Base-by-base conservation (phyloP, 2,329 filamentous ascomycete species). In the Verticillium dahliae region DNA sequence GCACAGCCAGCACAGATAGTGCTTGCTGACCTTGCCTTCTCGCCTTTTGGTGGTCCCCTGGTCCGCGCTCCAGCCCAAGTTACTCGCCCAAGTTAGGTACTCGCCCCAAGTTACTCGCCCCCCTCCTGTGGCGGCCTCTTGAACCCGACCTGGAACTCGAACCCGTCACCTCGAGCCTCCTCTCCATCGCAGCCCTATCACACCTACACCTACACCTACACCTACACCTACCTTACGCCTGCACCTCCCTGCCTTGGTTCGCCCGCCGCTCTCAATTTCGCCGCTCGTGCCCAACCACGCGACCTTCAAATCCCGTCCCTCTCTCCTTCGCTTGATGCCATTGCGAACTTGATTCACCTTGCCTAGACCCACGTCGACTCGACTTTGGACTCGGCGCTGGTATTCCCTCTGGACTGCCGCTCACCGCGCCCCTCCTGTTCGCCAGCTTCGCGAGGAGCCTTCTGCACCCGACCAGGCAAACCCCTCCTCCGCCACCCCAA, bases 171-270 rank as follows among this genome's bases (percentile, higher is more conserved):
- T 65, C 62, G 45, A 62, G 63, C 58, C 58, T 62, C 54, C 61
- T 58, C 67, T 5, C 67, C 58, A 56, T 64, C 65, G 69, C 69
- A 71, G 69, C 69, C 69, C 67, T 71, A 69, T 63, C 64, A 66
- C 62, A 63, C 61, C 62, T 59, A 63, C 59, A 68, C 63, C 62
- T 63, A 61, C 66, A 65, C 56, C 61, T 27, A 66, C 62, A 63
- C 61, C 62, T 59, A 63, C 58, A 59, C 62, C 64, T 60, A 59
- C 62, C 56, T 63, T 56, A 31, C 27, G 27, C 27, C 27, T 4
- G 27, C 5, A 57, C 62, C 52, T 57, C 54, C 60, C 45, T 62
- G 59, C 34, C 59, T 60, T 57, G 52, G 37, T 41, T 60, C 59
- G 58, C 58, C 62, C 58, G 55, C 59, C 39, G 52, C 37, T 56